Evolutionary conservation across 2,329 filamentous ascomycete species (phyloP).

Genomic region (Colletotrichum musicola): DNA sequence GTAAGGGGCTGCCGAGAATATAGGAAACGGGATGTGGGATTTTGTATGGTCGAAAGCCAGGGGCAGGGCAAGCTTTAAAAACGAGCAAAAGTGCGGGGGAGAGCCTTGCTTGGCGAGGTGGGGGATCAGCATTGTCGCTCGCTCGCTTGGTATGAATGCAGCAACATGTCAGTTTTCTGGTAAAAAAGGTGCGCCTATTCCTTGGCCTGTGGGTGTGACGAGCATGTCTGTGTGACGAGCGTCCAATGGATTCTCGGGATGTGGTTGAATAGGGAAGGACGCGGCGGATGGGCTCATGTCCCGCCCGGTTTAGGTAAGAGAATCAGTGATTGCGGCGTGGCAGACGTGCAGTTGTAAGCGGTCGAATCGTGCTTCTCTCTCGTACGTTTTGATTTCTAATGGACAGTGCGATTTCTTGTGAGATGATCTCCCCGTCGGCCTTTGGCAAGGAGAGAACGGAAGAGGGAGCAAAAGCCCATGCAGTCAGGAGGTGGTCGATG

Average conservation of each 20-base stretch:
- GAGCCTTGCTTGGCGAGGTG: slow-evolving; percentile 31
- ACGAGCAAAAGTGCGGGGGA: slow-evolving; percentile 32
- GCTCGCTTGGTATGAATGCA: slow-evolving; percentile 33
- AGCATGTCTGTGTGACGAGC: background rate
- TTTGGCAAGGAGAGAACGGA: no score
- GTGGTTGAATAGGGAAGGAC: slow-evolving; percentile 29
- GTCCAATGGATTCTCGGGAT: slow-evolving; percentile 16
- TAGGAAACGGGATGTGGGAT: background rate
- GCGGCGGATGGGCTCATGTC: background rate
- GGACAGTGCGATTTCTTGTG: no score
- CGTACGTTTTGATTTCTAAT: no score
- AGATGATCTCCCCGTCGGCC: no score
- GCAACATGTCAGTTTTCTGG: slow-evolving; percentile 34
- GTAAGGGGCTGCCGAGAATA: background rate
- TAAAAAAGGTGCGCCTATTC: background rate
- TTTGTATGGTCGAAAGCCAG: background rate
- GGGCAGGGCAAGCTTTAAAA: background rate
- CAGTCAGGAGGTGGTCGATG: no score
- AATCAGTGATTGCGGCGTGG: background rate
- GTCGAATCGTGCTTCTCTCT: no score
- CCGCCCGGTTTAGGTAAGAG: background rate
- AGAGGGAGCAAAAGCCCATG: no score
- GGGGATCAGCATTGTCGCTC: slow-evolving; percentile 32
- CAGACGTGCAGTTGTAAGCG: background rate
- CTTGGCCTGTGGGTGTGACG: background rate